Conservation (phyloP, 2,329 filamentous ascomycete species). For the Ceratocystis papillata region DNA sequence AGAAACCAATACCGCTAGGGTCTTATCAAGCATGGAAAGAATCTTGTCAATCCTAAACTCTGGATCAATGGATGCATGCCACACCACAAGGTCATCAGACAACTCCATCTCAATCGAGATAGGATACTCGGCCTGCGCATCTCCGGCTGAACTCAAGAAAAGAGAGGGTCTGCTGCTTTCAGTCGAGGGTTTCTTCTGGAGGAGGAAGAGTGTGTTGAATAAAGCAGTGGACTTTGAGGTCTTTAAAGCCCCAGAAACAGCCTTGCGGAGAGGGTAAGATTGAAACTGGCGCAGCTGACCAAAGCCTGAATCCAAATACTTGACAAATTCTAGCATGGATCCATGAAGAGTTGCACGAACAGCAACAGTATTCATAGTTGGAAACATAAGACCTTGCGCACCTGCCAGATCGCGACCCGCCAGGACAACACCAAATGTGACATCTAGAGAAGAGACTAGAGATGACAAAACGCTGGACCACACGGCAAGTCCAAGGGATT, state of each 20-base stretch:
- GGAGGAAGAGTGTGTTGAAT: conserved; percentile 48
- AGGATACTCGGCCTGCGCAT: conserved; percentile 63
- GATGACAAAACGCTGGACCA: conserved; percentile 63
- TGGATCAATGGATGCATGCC: conserved; percentile 61
- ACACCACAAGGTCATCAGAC: conserved; percentile 44
- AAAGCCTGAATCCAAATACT: conserved; percentile 62
- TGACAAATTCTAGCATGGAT: conserved; percentile 51
- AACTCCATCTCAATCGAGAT: conserved; percentile 72
- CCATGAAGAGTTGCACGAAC: conserved; percentile 65
- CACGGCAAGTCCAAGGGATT: conserved; percentile 37
- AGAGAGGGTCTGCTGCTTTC: not conserved
- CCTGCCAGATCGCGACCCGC: conserved; percentile 71
- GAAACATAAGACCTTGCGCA: conserved; percentile 61
- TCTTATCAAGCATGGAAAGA: conserved; percentile 46
- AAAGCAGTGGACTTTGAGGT: conserved; percentile 28
- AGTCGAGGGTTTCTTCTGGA: conserved; percentile 30
- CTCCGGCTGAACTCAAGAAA: not conserved
- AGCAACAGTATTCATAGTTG: conserved; percentile 83
- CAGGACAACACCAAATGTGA: conserved; percentile 72
- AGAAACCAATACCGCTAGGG: conserved; percentile 9
- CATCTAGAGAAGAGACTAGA: conserved; percentile 53
- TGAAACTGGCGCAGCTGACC: conserved; percentile 58
- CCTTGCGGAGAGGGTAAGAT: conserved; percentile 64
- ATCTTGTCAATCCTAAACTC: conserved; percentile 43
- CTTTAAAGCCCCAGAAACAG: conserved; percentile 38